phyloP scores from a whole-genome alignment of 257 asterid genomes.

The Solanum pimpinellifolium region DNA sequence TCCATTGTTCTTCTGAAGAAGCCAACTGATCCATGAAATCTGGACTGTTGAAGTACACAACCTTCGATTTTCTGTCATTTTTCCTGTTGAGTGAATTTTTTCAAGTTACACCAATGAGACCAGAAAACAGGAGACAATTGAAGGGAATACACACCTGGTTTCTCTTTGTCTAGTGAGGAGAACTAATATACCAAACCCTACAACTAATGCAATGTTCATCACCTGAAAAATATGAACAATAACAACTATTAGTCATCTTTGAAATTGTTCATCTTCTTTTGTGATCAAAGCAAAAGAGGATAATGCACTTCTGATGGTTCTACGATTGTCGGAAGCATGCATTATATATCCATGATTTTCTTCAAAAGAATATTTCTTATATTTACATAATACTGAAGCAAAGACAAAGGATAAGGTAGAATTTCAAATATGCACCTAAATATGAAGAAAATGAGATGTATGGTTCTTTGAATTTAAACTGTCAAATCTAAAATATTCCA shows the following conservation, averaged over 20 bases:
- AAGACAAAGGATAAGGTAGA: neutral
- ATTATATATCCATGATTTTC: neutral
- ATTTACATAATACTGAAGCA: neutral
- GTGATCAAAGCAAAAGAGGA: neutral
- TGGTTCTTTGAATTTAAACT: neutral
- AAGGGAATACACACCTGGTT: slow-evolving; percentile 26
- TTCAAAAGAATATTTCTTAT: neutral
- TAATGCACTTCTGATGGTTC: neutral
- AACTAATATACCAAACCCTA: slow-evolving; percentile 79
- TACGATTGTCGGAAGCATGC: neutral
- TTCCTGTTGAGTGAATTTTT: neutral
- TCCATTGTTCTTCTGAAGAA: slow-evolving; percentile 5
- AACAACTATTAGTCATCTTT: neutral
- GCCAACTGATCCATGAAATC: neutral
- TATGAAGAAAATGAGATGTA: neutral
- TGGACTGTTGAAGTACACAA: neutral
- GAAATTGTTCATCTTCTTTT: neutral
- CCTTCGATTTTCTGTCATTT: neutral
- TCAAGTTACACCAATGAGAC: neutral
- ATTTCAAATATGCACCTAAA: neutral
- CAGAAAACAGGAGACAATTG: neutral
- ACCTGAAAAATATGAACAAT: slow-evolving; percentile 27
- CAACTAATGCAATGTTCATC: slow-evolving; percentile 44
- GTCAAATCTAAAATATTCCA: neutral
- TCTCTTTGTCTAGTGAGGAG: slow-evolving; percentile 71